phyloP scores from a whole-genome alignment of 148 eudicot genomes.

The Amaranthus palmeri region DNA sequence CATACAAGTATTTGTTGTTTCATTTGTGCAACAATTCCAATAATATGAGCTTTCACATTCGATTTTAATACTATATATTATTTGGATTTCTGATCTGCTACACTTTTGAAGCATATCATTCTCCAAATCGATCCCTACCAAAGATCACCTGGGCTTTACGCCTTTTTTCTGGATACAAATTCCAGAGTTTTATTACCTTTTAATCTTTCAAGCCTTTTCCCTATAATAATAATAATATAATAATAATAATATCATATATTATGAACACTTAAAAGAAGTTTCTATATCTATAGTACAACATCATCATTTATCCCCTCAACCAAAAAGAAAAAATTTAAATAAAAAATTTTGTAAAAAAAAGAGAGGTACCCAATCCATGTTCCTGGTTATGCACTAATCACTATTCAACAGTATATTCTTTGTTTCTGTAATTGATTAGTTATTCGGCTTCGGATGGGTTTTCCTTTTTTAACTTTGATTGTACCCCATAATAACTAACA shows the following conservation, averaged over 20 bases:
- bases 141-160: conserved; percentile 12
- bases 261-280: conserved; percentile 29
- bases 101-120: conserved; percentile 20
- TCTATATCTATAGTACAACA: conserved; percentile 39
- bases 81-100: conserved; percentile 8
- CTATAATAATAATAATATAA: too few relatives aligned
- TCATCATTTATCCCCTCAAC: conserved; percentile 17
- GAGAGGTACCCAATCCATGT: too few relatives aligned
- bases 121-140: too few relatives aligned
- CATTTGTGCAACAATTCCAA: too few relatives aligned
- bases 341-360: not conserved
- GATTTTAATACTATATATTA: not conserved
- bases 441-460: conserved; percentile 10
- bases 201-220: too few relatives aligned
- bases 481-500: conserved; percentile 70
- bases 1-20: too few relatives aligned
- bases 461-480: conserved; percentile 63
- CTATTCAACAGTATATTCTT: not conserved
- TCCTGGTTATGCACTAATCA: too few relatives aligned
- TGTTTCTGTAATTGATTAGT: not conserved
- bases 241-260: conserved; percentile 5
- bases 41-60: conserved; percentile 6
- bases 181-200: too few relatives aligned
- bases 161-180: not conserved
- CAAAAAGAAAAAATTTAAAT: not conserved